Conservation (phyloP, 768 basidiomycete species). For the Omphalotus guepiniiformis region DNA sequence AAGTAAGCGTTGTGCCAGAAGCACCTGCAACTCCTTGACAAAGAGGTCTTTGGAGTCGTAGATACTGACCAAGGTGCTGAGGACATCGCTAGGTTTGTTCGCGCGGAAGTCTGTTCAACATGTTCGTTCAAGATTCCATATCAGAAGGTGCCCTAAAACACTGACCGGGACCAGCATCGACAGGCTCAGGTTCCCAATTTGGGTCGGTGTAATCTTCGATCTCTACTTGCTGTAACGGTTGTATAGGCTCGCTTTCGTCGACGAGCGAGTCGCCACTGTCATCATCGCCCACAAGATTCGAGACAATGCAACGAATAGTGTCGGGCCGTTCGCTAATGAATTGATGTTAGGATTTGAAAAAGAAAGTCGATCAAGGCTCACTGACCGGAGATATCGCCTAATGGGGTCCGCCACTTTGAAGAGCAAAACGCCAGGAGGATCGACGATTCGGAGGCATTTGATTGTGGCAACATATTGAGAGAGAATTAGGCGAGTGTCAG, state of each 20-base stretch:
- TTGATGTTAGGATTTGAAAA: neutral
- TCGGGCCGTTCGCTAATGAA: slow-evolving; percentile 77
- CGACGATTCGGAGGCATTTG: slow-evolving; percentile 82
- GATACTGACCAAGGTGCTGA: slow-evolving; percentile 95
- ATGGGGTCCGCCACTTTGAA: slow-evolving; percentile 95
- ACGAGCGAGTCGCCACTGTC: slow-evolving; percentile 77
- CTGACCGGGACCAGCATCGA: slow-evolving; percentile 92
- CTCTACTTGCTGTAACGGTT: slow-evolving; percentile 68
- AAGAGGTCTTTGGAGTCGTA: slow-evolving; percentile 97
- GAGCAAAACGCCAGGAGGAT: slow-evolving; percentile 88
- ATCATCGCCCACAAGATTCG: slow-evolving; percentile 83
- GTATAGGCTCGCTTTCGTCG: slow-evolving; percentile 80
- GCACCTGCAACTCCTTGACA: slow-evolving; percentile 89
- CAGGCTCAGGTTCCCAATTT: slow-evolving; percentile 93
- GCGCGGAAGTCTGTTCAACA: slow-evolving; percentile 73
- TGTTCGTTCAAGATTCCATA: neutral
- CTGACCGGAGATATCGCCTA: slow-evolving; percentile 78
- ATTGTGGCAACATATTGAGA: slow-evolving; percentile 91
- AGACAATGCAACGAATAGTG: slow-evolving; percentile 91
- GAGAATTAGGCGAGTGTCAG: slow-evolving; percentile 89
- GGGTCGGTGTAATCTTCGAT: slow-evolving; percentile 88
- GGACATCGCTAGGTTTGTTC: slow-evolving; percentile 88
- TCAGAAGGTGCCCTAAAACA: slow-evolving; percentile 1
- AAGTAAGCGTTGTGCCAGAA: slow-evolving; percentile 84
- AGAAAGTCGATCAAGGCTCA: slow-evolving; percentile 4